Base-by-base conservation (phyloP, 768 basidiomycete species). In the Lactarius sp. region DNA sequence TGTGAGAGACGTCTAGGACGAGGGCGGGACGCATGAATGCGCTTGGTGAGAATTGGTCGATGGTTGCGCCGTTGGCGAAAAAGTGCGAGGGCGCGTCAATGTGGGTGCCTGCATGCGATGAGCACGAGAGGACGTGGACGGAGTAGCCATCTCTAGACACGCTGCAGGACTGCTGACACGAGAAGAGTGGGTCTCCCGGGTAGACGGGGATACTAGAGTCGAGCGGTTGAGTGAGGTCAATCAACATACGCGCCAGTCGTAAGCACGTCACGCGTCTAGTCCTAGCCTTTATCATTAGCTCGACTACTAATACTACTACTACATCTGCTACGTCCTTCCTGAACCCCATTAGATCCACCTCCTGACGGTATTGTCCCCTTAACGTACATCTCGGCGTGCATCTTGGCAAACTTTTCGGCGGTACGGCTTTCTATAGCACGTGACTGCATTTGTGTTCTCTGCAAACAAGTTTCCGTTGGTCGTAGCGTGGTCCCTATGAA, bases 11-110 rank as follows among this genome's bases (percentile, higher is more conserved):
- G 59, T 73, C 72, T 39, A 73, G 36, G 42, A 73, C 68, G 14
- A 66, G 50, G 9, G 68, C 70, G 42, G 68, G 71, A n/a, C 66
- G 69, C 36, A 71, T 63, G 61, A 73, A 70, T 7, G 64, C 37
- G 31, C 61, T 54, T 8, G 68, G 71, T n/a, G 66, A 66, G 20
- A 73, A 42, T n/a, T 69, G 66, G 57, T 73, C 69, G 44, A 73
- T 66, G 49, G 69, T 67, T 33, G 66, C 53, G 9, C 66, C 69
- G 46, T 65, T 57, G 13, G 36, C 56, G 50, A 73, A 41, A 60
- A 69, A 71, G 62, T 73, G 73, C 6, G 67, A 72, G 9, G 73
- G 73, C 39, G 71, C 72, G 53, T 73, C 73, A 22, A 73, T 59
- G 57, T 73, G 73, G 4, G 73, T 73, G 42, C 73, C 73, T 7